Percentiles rank a stretch among this genome's conserved stretches.
Evolutionary conservation across 208 protist species (phyloP).

Genomic region (Lotmaria passim): DNA sequence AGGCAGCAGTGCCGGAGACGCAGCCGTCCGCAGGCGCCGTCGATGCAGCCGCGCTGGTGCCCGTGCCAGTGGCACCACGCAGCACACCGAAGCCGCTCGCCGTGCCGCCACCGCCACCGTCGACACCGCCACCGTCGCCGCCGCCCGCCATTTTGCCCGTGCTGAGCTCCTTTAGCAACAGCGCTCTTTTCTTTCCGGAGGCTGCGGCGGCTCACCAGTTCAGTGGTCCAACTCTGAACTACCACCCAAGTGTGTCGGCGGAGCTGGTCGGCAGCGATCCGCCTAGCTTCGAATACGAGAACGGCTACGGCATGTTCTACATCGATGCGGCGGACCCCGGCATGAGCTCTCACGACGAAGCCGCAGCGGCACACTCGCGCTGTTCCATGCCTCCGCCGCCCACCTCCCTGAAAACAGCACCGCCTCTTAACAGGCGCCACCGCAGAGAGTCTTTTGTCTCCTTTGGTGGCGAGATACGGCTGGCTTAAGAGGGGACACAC

Average conservation of each 20-base stretch:
- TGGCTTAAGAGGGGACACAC: constrained; percentile 9
- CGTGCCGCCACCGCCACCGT: not conserved
- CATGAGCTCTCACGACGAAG: not conserved
- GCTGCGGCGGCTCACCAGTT: not conserved
- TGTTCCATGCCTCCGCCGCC: not conserved
- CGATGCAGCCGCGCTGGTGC: too few relatives aligned
- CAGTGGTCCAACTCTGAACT: not conserved
- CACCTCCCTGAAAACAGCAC: not conserved
- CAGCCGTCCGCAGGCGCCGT: too few relatives aligned
- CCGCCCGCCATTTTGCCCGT: not conserved
- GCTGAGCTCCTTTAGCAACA: constrained; percentile 9
- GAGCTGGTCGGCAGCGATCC: not conserved
- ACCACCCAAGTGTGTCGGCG: not conserved
- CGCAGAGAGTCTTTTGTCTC: constrained; percentile 17
- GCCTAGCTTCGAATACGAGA: constrained; percentile 3
- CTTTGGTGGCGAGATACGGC: constrained; percentile 13
- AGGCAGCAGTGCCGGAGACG: not conserved
- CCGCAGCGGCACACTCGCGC: not conserved
- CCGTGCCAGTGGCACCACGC: too few relatives aligned
- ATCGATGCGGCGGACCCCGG: not conserved
- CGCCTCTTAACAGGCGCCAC: not conserved
- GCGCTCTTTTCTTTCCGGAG: not conserved
- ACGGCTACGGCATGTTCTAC: constrained; percentile 17
- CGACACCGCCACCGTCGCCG: too few relatives aligned
- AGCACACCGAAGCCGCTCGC: not conserved